These are phyloP conservation scores for Bipolaris sorokiniana DNA, from an alignment of 2,329 filamentous ascomycete genomes.

Conservation along the genomic window DNA sequence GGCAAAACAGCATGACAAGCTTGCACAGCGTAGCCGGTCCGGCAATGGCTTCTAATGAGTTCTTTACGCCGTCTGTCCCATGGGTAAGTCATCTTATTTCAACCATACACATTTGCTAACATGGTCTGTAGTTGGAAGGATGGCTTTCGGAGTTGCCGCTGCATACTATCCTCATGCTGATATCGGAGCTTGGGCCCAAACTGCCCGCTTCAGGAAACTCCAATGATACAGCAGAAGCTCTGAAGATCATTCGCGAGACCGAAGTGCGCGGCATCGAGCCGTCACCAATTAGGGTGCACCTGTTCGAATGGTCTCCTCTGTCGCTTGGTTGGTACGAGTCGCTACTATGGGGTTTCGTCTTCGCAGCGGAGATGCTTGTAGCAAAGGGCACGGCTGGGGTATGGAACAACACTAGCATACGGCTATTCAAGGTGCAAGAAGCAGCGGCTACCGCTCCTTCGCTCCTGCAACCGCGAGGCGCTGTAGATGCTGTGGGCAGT, in stretches of 20 bases:
- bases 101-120: constrained; percentile 26
- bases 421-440: constrained; percentile 88
- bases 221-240: constrained; percentile 48
- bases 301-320: constrained; percentile 92
- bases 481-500: constrained; percentile 90
- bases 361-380: constrained; percentile 86
- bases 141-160: constrained; percentile 93
- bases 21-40: constrained; percentile 69
- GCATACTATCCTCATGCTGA: constrained; percentile 81
- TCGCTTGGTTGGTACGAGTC: constrained; percentile 96
- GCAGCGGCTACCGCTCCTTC: constrained; percentile 79
- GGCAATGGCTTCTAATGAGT: constrained; percentile 62
- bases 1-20: constrained; percentile 88
- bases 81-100: constrained; percentile 62
- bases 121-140: constrained; percentile 71
- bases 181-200: constrained; percentile 64
- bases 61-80: constrained; percentile 77
- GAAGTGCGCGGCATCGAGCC: constrained; percentile 76
- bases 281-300: constrained; percentile 76
- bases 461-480: constrained; percentile 82
- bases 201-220: constrained; percentile 56
- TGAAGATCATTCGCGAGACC: constrained; percentile 63
- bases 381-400: constrained; percentile 86
- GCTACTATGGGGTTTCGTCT: constrained; percentile 90
- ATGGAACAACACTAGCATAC: constrained; percentile 90